A percentile compares a stretch with the other conserved stretches of the same genome.
Conservation (phyloP, 73 alveolate species). For the Breviolum minutum region DNA sequence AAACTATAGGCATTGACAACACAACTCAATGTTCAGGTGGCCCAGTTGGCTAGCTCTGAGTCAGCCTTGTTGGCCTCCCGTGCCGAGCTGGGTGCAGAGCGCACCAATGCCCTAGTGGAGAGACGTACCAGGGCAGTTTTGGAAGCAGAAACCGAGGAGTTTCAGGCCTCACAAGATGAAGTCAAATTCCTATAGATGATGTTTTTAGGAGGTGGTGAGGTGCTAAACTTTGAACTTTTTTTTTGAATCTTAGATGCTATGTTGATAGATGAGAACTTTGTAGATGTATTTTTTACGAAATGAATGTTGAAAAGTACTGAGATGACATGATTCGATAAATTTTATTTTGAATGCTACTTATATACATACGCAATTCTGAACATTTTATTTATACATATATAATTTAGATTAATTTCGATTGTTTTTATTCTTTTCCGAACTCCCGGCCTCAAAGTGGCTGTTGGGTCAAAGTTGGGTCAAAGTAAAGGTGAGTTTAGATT, state of each 20-base stretch:
- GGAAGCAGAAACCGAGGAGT: slow-evolving; percentile 19
- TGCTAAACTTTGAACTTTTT: no score
- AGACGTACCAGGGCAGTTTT: neutral
- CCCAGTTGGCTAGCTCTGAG: slow-evolving; percentile 60
- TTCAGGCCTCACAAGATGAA: neutral
- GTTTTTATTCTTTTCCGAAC: neutral
- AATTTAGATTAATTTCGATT: neutral
- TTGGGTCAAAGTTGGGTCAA: neutral
- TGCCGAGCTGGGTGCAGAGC: slow-evolving; percentile 32
- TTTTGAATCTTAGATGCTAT: no score
- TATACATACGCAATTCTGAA: no score
- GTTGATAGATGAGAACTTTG: no score
- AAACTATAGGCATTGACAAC: neutral
- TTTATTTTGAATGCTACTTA: no score
- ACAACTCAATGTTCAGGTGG: slow-evolving; percentile 2
- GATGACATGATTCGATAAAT: no score
- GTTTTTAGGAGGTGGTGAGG: no score
- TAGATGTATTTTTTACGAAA: no score
- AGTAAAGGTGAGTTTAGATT: no score
- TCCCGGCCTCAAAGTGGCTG: neutral
- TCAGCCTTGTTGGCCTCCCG: slow-evolving; percentile 57
- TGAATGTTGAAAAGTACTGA: no score
- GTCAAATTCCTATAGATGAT: neutral
- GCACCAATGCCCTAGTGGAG: slow-evolving; percentile 11
- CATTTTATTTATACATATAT: no score